A percentile compares a stretch with the other conserved stretches of the same genome.
phyloP scores from a whole-genome alignment of 352 stramenopile genomes.

The Phytopythium aichiense region DNA sequence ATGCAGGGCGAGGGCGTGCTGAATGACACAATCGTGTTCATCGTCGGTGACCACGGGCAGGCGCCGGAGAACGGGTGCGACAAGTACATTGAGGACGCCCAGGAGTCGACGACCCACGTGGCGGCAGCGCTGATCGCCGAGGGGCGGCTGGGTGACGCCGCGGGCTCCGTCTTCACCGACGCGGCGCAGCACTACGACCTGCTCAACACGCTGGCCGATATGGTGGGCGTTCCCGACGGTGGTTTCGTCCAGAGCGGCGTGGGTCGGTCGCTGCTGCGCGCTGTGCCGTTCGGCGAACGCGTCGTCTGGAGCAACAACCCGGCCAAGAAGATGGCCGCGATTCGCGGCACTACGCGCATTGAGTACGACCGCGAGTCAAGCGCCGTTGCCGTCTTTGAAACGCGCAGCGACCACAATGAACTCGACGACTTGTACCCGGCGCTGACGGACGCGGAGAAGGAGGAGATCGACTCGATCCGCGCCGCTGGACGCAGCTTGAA shows the following conservation, averaged over 20 bases:
- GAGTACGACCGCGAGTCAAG: conserved; percentile 37
- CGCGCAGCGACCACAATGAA: conserved; percentile 34
- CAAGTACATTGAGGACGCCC: conserved; percentile 19
- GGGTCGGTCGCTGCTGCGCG: conserved; percentile 37
- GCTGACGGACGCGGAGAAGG: conserved; percentile 14
- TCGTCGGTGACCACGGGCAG: conserved; percentile 47
- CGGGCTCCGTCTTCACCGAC: conserved; percentile 24
- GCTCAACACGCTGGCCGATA: conserved; percentile 37
- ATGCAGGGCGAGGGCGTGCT: conserved; percentile 37
- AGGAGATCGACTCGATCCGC: conserved; percentile 13
- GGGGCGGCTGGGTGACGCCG: conserved; percentile 20
- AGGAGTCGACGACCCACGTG: conserved; percentile 27
- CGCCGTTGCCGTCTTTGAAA: conserved; percentile 34
- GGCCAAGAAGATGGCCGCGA: conserved; percentile 30
- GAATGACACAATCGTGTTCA: conserved; percentile 53
- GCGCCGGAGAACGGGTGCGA: conserved; percentile 29
- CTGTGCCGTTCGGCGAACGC: conserved; percentile 24
- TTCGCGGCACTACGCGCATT: conserved; percentile 31
- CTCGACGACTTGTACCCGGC: conserved; percentile 25
- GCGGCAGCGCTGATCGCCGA: conserved; percentile 31
- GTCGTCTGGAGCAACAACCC: conserved; percentile 60
- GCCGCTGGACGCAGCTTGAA: conserved; percentile 33
- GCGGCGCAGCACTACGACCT: conserved; percentile 35
- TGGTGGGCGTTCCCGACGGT: conserved; percentile 25
- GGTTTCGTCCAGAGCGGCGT: conserved; percentile 36